phyloP scores from a whole-genome alignment of 1,139 yeast species.

The Diutina pseudorugosa region DNA sequence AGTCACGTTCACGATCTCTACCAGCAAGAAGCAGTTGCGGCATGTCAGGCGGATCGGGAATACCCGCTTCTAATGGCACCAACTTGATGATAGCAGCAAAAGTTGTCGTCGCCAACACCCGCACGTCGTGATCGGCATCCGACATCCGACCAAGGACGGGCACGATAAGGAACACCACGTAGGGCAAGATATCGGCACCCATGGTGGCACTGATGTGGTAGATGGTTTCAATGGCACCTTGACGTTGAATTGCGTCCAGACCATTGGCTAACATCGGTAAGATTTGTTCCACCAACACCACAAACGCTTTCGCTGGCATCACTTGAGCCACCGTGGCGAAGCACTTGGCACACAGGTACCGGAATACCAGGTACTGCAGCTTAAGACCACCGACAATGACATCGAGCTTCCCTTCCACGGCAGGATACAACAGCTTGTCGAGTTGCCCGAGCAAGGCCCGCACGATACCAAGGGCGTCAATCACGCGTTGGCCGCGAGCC shows the following conservation, averaged over 20 bases:
- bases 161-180: slow-evolving; percentile 88
- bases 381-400: slow-evolving; percentile 49
- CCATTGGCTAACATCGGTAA: slow-evolving; percentile 78
- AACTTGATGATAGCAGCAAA: slow-evolving; percentile 93
- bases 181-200: slow-evolving; percentile 87
- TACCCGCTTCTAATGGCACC: slow-evolving; percentile 95
- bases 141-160: slow-evolving; percentile 98
- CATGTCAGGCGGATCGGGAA: slow-evolving; percentile 91
- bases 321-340: slow-evolving; percentile 74
- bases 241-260: slow-evolving; percentile 64
- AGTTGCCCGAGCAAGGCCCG: slow-evolving; percentile 64
- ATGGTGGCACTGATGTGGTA: slow-evolving; percentile 75
- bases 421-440: slow-evolving; percentile 34
- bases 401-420: slow-evolving; percentile 36
- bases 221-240: slow-evolving; percentile 88
- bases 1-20: slow-evolving; percentile 88
- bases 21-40: slow-evolving; percentile 76
- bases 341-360: slow-evolving; percentile 87
- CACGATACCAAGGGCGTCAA: slow-evolving; percentile 78
- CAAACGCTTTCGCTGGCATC: slow-evolving; percentile 62
- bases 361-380: slow-evolving; percentile 63
- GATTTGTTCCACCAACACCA: slow-evolving; percentile 64
- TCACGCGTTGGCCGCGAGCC: slow-evolving; percentile 62
- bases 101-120: slow-evolving; percentile 86
- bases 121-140: slow-evolving; percentile 82